Evolutionary conservation across 306 rosid genomes (phyloP), one percentile per base, ranked within the genome.

Genomic region (Vigna unguiculata): DNA sequence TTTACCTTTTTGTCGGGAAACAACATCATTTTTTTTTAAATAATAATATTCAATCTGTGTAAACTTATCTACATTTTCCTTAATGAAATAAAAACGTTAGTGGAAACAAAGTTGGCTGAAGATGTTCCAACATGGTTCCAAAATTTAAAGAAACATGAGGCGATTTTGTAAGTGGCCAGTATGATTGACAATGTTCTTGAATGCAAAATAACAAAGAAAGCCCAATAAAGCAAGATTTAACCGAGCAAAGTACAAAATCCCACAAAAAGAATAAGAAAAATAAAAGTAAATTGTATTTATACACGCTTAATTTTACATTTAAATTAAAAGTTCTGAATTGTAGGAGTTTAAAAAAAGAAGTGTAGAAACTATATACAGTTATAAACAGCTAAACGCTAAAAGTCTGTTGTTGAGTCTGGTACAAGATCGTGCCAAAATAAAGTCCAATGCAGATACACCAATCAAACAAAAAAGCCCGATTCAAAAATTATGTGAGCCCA

Each of bases 1-100:
- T 30, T 32, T 3, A 36, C 53, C 71, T 69, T 81, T 69, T 57
- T 70, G 78, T 76, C 52, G 59, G 61, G 22, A 45, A 43, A 32
- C 48, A 63, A 38, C 46, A 34, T 41, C 22, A 32, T 6, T 32
- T 2, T 60, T 60, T 38, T 30, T 15, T 0, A 15, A 60, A 30
- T 6, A 14, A 58, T 0, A 41, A 41, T 41, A 11, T 9, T 10
- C 10, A 9, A 9, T 24, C 6, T 58, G 5, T 25, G 5, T 25
- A 28, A 60, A 15, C 1, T 15, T 59, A 59, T 28, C 20, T 21
- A 30, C 21, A 45, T 20, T 22, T 24, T 22, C 15, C 14, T 41
- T 65, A 1, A 13, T 12, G 43, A 36, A 38, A 38, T 9, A 38
- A 9, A 38, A 8, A 38, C 11, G 11, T 38, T 38, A 9, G 43